These are phyloP conservation scores for Omphalea diandra DNA, from an alignment of 441 rosid genomes.

Conservation along the genomic window DNA sequence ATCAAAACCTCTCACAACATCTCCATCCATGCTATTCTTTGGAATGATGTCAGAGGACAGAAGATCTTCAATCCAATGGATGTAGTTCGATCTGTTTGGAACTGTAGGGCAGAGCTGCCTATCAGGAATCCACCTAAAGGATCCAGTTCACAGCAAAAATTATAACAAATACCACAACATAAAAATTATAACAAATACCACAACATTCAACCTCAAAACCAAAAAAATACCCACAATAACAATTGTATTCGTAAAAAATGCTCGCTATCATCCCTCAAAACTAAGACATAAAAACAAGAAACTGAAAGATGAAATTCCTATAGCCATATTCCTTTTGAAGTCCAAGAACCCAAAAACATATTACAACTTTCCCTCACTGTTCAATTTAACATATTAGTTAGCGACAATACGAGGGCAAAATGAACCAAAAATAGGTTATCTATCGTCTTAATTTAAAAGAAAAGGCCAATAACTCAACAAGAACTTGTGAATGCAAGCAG, in stretches of 20 bases:
- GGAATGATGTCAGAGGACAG: constrained; percentile 63
- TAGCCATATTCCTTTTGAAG: not conserved
- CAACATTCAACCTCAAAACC: not conserved
- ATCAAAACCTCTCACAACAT: constrained; percentile 74
- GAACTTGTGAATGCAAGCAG: not conserved
- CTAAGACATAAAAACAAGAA: not conserved
- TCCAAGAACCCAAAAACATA: not conserved
- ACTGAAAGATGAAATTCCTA: not conserved
- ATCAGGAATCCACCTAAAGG: constrained; percentile 90
- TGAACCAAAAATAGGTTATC: no score
- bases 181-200: not conserved
- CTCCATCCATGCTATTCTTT: constrained; percentile 22
- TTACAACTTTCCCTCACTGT: no score
- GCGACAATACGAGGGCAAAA: no score
- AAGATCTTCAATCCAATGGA: constrained; percentile 92
- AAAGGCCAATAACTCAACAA: not conserved
- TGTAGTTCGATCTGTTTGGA: constrained; percentile 87
- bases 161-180: not conserved
- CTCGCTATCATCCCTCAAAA: not conserved
- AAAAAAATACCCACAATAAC: not conserved
- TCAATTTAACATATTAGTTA: not conserved
- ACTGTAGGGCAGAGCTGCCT: constrained; percentile 97
- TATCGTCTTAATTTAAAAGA: no score
- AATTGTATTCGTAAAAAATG: not conserved
- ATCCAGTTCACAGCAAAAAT: not conserved